Evolutionary conservation across 306 rosid species (phyloP), one percentile per base, ranked within the genome.

Genomic region (Quercus ilex): DNA sequence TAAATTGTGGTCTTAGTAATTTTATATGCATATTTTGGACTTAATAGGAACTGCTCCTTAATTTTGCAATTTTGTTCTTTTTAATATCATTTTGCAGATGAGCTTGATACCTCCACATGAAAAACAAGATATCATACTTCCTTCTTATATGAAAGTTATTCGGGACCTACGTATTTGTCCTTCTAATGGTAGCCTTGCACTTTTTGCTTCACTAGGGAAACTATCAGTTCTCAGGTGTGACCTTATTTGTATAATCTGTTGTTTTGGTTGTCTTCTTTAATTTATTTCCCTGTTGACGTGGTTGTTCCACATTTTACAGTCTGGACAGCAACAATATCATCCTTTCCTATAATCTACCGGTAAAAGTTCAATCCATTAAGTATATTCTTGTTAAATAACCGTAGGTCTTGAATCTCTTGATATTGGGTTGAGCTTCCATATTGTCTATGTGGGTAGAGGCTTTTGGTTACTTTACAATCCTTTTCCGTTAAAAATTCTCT

Each of bases 91-190:
- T 85, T 59, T 88, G 76, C 83, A 95, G 99, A 78, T 91, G 83
- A 92, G 99, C 92, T 79, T 92, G 88, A 80, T 92, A 59, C 78
- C 89, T 89, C 97, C 98, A 38, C 79, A 83, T 87, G 99, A 92
- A 79, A 88, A 80, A 83, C 92, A 91, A 69, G 94, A 95, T 85
- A 87, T 90, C 78, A 13, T 87, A 28, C 90, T 95, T 49, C 98
- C 98, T 85, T 79, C 90, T 8, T 28, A 75, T 73, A 60, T 84
- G 70, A 83, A 67, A 79, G 87, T 79, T 58, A 82, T 95, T 74
- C 92, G 80, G 87, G 99, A 95, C 85, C 73, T 95, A 31, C 92
- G 71, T 46, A 74, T 92, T 82, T 95, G 90, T 76, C 94, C 97
- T 68, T 78, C 80, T 56, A 65, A 71, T 79, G 63, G 79, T 79